Evolutionary conservation across 257 asterid genomes (phyloP).

Genomic region (Thymus quinquecostatus): DNA sequence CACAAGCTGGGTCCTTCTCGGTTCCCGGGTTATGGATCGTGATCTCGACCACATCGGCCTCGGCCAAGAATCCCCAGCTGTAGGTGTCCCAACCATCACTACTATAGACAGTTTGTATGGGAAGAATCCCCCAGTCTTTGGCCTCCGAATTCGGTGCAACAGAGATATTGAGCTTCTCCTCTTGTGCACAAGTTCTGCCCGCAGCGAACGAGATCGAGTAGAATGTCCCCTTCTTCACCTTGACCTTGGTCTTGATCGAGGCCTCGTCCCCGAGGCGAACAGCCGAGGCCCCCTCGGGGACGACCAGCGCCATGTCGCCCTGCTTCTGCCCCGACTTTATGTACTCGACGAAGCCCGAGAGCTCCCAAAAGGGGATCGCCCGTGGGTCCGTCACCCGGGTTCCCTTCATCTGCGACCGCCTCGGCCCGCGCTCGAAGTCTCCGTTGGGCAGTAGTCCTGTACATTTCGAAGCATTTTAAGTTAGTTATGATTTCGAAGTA

Average conservation of each 20-base stretch:
- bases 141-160: constrained; percentile 48
- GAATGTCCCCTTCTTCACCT: constrained; percentile 45
- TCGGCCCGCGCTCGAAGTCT: constrained; percentile 74
- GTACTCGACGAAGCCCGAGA: constrained; percentile 76
- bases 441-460: constrained; percentile 84
- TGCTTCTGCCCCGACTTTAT: constrained; percentile 78
- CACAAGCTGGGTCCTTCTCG: constrained; percentile 53
- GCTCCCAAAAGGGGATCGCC: constrained; percentile 72
- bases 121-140: constrained; percentile 47
- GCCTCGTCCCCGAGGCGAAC: constrained; percentile 87
- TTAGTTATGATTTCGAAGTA: too few relatives aligned
- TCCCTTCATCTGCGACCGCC: constrained; percentile 65
- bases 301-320: constrained; percentile 81
- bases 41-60: constrained; percentile 37
- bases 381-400: constrained; percentile 53
- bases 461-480: background rate
- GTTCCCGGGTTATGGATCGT: constrained; percentile 47
- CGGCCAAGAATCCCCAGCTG: constrained; percentile 49
- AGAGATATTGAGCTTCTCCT: constrained; percentile 59
- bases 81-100: constrained; percentile 62
- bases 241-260: constrained; percentile 56
- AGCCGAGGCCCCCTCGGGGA: constrained; percentile 80
- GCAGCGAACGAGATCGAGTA: constrained; percentile 70
- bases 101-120: constrained; percentile 54
- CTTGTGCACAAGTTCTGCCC: constrained; percentile 83